phyloP scores from a whole-genome alignment of 768 basidiomycete species.

The Mycena polygramma region DNA sequence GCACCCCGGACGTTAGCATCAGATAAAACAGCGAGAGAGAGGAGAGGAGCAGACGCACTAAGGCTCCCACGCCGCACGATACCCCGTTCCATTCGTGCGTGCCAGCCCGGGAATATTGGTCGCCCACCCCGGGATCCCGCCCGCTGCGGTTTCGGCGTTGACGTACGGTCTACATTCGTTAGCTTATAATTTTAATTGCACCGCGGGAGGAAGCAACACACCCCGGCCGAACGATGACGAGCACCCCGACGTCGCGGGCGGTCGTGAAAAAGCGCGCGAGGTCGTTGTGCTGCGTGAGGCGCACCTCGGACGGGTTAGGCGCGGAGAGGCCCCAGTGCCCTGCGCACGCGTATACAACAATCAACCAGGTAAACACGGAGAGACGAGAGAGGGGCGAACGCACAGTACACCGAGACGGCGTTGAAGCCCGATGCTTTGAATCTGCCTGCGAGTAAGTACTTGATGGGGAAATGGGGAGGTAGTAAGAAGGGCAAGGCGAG shows the following conservation, averaged over 20 bases:
- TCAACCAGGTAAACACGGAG: slow-evolving; percentile 41
- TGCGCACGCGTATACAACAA: slow-evolving; percentile 32
- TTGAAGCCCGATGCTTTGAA: slow-evolving; percentile 78
- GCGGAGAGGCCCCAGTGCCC: slow-evolving; percentile 77
- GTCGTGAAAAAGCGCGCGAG: slow-evolving; percentile 70
- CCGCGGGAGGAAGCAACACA: slow-evolving; percentile 36
- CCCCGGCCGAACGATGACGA: slow-evolving; percentile 80
- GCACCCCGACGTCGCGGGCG: slow-evolving; percentile 72
- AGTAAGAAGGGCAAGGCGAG: too few relatives aligned
- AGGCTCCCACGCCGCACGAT: slow-evolving; percentile 65
- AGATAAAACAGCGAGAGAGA: slow-evolving; percentile 22
- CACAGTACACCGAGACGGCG: slow-evolving; percentile 70
- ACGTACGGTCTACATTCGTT: slow-evolving; percentile 62
- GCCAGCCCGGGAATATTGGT: slow-evolving; percentile 64
- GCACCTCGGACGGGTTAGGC: slow-evolving; percentile 68
- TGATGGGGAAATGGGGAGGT: too few relatives aligned
- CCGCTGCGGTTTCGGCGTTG: slow-evolving; percentile 76
- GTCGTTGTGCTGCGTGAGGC: slow-evolving; percentile 71
- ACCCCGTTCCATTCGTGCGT: slow-evolving; percentile 72
- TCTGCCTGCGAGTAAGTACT: slow-evolving; percentile 12
- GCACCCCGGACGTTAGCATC: background rate
- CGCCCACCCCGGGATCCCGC: slow-evolving; percentile 64
- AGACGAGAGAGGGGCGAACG: slow-evolving; percentile 52
- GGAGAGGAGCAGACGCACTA: slow-evolving; percentile 46
- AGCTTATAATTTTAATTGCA: too few relatives aligned